A percentile compares a stretch with the other conserved stretches of the same genome.
Conservation (phyloP, 2,329 filamentous ascomycete species). For the Fusarium nodosum region DNA sequence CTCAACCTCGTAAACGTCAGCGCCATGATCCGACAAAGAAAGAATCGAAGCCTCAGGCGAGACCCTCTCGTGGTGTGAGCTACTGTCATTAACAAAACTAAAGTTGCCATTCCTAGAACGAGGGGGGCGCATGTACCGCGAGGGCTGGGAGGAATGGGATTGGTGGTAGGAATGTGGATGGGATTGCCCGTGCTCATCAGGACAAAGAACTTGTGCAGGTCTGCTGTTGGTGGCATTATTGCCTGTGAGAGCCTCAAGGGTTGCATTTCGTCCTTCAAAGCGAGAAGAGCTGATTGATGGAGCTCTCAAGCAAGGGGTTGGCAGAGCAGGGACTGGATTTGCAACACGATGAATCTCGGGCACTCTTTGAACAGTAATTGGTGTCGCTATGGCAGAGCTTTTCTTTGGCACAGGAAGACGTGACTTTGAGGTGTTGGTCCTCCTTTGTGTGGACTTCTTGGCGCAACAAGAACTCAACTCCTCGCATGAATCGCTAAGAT, state of each 20-base stretch:
- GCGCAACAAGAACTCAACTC: slow-evolving; percentile 38
- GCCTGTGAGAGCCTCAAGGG: slow-evolving; percentile 50
- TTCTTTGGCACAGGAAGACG: slow-evolving; percentile 45
- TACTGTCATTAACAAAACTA: slow-evolving; percentile 18
- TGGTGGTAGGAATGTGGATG: slow-evolving; percentile 40
- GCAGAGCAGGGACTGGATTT: slow-evolving; percentile 56
- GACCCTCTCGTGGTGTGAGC: slow-evolving; percentile 12
- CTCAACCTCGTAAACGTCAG: slow-evolving; percentile 26
- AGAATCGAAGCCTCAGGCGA: slow-evolving; percentile 33
- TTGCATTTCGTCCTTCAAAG: slow-evolving; percentile 56
- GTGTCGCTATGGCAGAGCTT: slow-evolving; percentile 22
- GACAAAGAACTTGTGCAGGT: slow-evolving; percentile 54
- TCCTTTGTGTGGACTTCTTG: slow-evolving; percentile 36
- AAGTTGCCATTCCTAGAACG: slow-evolving; percentile 40
- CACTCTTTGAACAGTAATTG: slow-evolving; percentile 54
- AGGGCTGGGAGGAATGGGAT: slow-evolving; percentile 36
- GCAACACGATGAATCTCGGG: slow-evolving; percentile 58
- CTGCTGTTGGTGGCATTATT: slow-evolving; percentile 46
- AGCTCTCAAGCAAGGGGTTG: slow-evolving; percentile 56
- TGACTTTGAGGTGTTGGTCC: slow-evolving; percentile 37
- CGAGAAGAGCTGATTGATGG: slow-evolving; percentile 62
- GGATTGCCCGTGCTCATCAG: slow-evolving; percentile 43
- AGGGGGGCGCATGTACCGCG: slow-evolving; percentile 38
- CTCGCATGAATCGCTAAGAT: slow-evolving; percentile 39
- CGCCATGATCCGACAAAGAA: slow-evolving; percentile 46